Conservation (phyloP, 2,329 filamentous ascomycete genomes). For the Knufia petricola region DNA sequence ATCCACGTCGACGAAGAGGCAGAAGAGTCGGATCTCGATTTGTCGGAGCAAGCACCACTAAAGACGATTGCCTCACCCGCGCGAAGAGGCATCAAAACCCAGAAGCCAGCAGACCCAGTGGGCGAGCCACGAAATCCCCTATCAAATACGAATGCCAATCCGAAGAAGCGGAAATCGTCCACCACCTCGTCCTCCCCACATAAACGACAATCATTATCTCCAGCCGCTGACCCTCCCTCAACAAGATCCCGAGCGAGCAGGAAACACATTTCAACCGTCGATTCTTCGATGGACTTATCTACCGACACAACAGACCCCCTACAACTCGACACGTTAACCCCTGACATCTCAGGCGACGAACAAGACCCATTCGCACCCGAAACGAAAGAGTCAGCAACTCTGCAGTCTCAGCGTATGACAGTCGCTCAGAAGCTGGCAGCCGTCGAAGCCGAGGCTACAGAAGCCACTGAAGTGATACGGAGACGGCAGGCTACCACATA, state of each 20-base stretch:
- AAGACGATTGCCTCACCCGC: slow-evolving; percentile 16
- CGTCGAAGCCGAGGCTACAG: slow-evolving; percentile 35
- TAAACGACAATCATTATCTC: slow-evolving; percentile 7
- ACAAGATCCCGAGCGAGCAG: background rate
- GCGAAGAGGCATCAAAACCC: slow-evolving; percentile 16
- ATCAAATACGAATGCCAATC: slow-evolving; percentile 12
- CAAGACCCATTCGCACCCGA: slow-evolving; percentile 15
- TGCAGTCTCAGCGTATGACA: slow-evolving; percentile 25
- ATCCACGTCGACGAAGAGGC: background rate
- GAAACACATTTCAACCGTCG: slow-evolving; percentile 8
- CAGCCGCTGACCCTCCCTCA: background rate
- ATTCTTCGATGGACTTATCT: slow-evolving; percentile 15
- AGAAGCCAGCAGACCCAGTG: slow-evolving; percentile 9
- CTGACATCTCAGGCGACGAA: slow-evolving; percentile 25
- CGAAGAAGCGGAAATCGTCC: slow-evolving; percentile 3
- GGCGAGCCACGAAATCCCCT: slow-evolving; percentile 10
- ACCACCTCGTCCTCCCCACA: slow-evolving; percentile 4
- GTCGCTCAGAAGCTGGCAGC: slow-evolving; percentile 36
- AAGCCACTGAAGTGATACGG: slow-evolving; percentile 25
- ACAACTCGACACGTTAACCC: slow-evolving; percentile 17
- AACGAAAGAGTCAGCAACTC: slow-evolving; percentile 13
- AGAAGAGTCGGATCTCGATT: slow-evolving; percentile 15
- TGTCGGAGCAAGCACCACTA: slow-evolving; percentile 13
- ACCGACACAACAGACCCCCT: slow-evolving; percentile 23
- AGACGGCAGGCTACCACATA: slow-evolving; percentile 4